These are phyloP conservation scores for Yamadazyma blattariae DNA, from an alignment of 1,139 yeast genomes.

Conservation along the genomic window DNA sequence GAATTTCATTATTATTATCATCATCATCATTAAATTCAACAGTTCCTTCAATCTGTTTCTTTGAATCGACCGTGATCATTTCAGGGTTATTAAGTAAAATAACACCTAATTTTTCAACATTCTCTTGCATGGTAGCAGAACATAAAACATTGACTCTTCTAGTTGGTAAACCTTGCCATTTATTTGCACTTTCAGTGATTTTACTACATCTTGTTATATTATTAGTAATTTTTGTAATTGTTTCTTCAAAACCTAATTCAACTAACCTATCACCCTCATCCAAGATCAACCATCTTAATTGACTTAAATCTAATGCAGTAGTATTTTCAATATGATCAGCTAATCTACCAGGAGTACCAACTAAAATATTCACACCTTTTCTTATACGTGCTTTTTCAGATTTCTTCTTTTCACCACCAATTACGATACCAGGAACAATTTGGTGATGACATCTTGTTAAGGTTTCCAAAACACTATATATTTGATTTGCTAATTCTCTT, in stretches of 20 bases:
- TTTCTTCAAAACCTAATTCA: constrained; percentile 95
- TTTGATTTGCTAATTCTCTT: constrained; percentile 91
- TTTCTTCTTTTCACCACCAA: constrained; percentile 94
- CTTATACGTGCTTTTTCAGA: constrained; percentile 87
- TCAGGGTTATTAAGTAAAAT: constrained; percentile 70
- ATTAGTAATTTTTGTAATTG: constrained; percentile 71
- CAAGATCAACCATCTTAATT: constrained; percentile 76
- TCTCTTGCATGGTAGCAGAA: constrained; percentile 89
- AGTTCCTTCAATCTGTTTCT: constrained; percentile 24
- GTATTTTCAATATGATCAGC: constrained; percentile 94
- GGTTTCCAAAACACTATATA: constrained; percentile 73
- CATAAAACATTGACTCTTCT: constrained; percentile 78
- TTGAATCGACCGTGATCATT: constrained; percentile 46
- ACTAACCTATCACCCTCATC: constrained; percentile 96
- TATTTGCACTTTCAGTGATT: constrained; percentile 34
- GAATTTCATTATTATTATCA: constrained; percentile 10
- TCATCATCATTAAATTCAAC: constrained; percentile 41
- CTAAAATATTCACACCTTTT: constrained; percentile 84
- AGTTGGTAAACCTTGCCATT: constrained; percentile 59
- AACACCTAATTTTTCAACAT: constrained; percentile 77
- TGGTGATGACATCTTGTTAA: constrained; percentile 72
- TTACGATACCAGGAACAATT: constrained; percentile 87
- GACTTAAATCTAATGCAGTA: constrained; percentile 59
- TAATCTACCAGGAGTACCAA: constrained; percentile 90
- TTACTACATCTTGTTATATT: constrained; percentile 47